Evolutionary conservation across 331 rosid genomes (phyloP).

Genomic region (Cydonia oblonga): DNA sequence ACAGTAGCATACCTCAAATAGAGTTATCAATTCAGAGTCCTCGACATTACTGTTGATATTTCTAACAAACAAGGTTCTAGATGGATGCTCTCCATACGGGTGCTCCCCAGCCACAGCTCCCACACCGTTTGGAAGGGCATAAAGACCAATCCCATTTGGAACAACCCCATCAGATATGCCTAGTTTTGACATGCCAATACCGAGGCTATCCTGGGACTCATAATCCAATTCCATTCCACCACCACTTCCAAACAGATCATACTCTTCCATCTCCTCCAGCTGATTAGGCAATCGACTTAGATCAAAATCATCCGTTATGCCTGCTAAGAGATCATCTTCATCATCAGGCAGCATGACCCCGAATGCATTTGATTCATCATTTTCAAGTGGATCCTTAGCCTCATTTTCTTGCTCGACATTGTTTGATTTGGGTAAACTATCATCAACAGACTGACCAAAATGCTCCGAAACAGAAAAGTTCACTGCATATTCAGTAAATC

Average conservation of each 20-base stretch:
- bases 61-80: constrained; percentile 88
- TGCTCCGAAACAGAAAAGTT: constrained; percentile 37
- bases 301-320: constrained; percentile 80
- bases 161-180: constrained; percentile 44
- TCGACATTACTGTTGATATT: constrained; percentile 89
- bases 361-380: constrained; percentile 35
- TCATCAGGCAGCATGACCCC: constrained; percentile 73
- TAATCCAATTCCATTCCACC: constrained; percentile 88
- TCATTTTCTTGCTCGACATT: constrained; percentile 33
- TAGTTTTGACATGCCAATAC: constrained; percentile 46
- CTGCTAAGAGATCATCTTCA: constrained; percentile 83
- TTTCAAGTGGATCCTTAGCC: constrained; percentile 40
- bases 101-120: constrained; percentile 90
- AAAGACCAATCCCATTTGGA: constrained; percentile 49
- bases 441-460: constrained; percentile 39
- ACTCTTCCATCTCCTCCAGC: constrained; percentile 81
- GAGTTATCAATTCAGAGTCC: constrained; percentile 64
- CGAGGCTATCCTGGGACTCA: constrained; percentile 53
- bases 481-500: constrained; percentile 39
- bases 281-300: constrained; percentile 75
- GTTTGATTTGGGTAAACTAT: constrained; percentile 28
- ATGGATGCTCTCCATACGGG: constrained; percentile 97
- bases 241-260: constrained; percentile 78
- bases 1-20: constrained; percentile 64
- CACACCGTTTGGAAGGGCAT: constrained; percentile 54